phyloP scores from a whole-genome alignment of 176 grass and related monocot species.

The Themeda triandra region DNA sequence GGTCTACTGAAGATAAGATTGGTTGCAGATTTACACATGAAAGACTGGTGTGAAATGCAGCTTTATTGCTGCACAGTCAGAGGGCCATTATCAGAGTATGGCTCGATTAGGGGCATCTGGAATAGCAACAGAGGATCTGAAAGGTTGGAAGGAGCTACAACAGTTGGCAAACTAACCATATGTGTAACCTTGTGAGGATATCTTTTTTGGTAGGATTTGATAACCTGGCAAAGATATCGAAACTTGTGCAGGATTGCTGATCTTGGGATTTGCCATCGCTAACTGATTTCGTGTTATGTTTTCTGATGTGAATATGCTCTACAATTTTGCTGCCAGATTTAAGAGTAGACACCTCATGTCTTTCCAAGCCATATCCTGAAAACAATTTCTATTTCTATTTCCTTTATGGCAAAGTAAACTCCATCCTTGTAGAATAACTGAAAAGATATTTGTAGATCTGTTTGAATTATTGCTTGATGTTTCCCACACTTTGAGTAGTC shows the following conservation, averaged over 20 bases:
- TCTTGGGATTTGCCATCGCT: too few species aligned
- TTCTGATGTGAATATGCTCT: not conserved
- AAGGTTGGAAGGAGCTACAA: not conserved
- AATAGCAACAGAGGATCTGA: not conserved
- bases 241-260: not conserved
- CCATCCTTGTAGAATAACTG: too few species aligned
- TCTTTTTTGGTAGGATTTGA: not conserved
- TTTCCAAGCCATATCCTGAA: too few species aligned
- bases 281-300: not conserved
- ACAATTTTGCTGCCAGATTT: not conserved
- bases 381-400: too few species aligned
- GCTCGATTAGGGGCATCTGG: not conserved
- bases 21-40: not conserved
- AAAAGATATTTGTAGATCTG: too few species aligned
- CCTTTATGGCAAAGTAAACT: too few species aligned
- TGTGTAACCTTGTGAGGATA: not conserved
- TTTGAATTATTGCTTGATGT: not conserved
- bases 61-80: not conserved
- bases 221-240: not conserved
- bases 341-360: too few species aligned
- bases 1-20: slow-evolving; percentile 42
- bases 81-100: not conserved
- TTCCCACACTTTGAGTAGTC: not conserved
- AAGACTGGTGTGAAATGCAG: not conserved
- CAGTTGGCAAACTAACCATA: not conserved